Evolutionary conservation across 257 asterid species (phyloP).

Genomic region (Solanum virginianum): DNA sequence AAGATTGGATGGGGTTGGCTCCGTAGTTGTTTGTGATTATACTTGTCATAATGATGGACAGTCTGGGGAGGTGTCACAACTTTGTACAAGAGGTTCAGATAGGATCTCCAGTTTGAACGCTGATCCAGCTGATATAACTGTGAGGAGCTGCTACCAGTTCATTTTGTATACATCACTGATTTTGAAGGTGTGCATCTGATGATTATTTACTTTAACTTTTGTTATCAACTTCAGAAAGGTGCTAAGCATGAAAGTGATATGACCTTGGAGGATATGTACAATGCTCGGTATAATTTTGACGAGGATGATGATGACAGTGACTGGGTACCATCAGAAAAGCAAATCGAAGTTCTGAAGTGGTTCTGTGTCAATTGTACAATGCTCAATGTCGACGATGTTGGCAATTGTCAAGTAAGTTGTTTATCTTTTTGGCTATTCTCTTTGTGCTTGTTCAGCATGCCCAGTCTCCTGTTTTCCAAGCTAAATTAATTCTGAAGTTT

Average conservation of each 20-base stretch:
- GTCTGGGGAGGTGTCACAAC: constrained; percentile 1
- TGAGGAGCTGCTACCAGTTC: background rate
- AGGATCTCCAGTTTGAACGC: background rate
- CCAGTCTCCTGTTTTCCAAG: background rate
- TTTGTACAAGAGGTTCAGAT: constrained; percentile 2
- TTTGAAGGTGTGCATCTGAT: background rate
- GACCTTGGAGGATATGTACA: constrained; percentile 70
- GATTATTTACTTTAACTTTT: background rate
- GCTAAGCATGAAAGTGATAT: constrained; percentile 36
- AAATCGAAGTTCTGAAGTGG: constrained; percentile 51
- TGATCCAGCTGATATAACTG: constrained; percentile 5
- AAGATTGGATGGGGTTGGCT: constrained; percentile 5
- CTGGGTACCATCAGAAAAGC: constrained; percentile 39
- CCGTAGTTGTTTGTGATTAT: constrained; percentile 15
- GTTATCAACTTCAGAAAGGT: constrained; percentile 34
- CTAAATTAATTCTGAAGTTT: background rate
- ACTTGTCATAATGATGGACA: constrained; percentile 1
- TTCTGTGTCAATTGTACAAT: constrained; percentile 88
- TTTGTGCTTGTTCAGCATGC: background rate
- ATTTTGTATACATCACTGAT: background rate
- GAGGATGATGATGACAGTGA: constrained; percentile 74
- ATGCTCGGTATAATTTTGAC: constrained; percentile 34
- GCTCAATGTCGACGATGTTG: constrained; percentile 43
- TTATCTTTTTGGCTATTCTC: background rate
- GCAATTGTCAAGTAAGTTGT: constrained; percentile 53